Evolutionary conservation across 345 rosid species (phyloP), one percentile per base, ranked within the genome.

Genomic region (Triadica sebifera): DNA sequence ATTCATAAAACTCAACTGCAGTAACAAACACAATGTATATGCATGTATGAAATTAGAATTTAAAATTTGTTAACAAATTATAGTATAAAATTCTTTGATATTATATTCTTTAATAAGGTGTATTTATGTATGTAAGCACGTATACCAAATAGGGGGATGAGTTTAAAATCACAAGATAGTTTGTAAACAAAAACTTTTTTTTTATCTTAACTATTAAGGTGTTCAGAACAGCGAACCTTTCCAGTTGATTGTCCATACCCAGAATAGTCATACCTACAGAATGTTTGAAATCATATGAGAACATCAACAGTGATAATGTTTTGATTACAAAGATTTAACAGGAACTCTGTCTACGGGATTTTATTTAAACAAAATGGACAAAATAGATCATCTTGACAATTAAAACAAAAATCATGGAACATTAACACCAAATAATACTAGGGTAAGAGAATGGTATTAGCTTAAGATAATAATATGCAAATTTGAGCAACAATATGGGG

Each of bases 191-290:
- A 29, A 46, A 9, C 9, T 49, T 29, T 12, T 22, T 71, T 25
- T 12, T 15, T 71, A 3, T n/a, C 6, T 57, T 17, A 39, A 43
- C 29, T 49, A 43, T 57, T n/a, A 47, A 45, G 45, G 29, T 22
- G 57, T 59, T 71, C 12, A 75, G 65, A 34, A 22, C 55, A 65
- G 38, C 79, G 38, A 85, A 92, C 98, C 97, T 94, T 94, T 84
- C 97, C 98, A 11, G 98, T 84, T 24, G 98, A 94, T 75, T 86
- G 94, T 39, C 97, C 98, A 66, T 94, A 92, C 49, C 98, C 98
- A 52, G 97, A 94, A 80, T 94, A 92, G 81, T 94, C 98, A 69
- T 94, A 92, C 86, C 97, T 94, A 87, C 75, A 66, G 65, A 84
- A 72, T 80, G 43, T 24, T 58, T 46, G 73, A 38, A 67, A 62